phyloP scores from a whole-genome alignment of 768 basidiomycete species.

The Psilocybe subaeruginosa region DNA sequence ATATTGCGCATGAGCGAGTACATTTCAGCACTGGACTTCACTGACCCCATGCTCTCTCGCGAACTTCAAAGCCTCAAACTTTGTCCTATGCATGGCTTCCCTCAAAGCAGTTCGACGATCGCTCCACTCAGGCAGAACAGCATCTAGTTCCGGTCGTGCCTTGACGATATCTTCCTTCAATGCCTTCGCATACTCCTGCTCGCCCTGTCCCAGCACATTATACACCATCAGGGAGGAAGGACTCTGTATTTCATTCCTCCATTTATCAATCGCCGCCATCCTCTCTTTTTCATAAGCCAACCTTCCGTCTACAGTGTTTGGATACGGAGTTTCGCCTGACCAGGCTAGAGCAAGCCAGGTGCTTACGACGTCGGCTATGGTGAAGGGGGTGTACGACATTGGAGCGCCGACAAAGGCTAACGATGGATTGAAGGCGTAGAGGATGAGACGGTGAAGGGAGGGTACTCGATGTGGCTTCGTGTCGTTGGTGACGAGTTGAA shows the following conservation, averaged over 20 bases:
- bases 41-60: slow-evolving; percentile 15
- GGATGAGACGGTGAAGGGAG: slow-evolving; percentile 43
- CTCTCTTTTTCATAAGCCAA: slow-evolving; percentile 41
- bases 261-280: slow-evolving; percentile 28
- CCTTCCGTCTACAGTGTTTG: slow-evolving; percentile 32
- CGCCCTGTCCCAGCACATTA: slow-evolving; percentile 34
- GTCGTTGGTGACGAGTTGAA: slow-evolving; percentile 30
- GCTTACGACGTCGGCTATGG: slow-evolving; percentile 49
- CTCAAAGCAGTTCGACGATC: slow-evolving; percentile 32
- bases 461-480: slow-evolving; percentile 42
- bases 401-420: slow-evolving; percentile 49
- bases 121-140: slow-evolving; percentile 37
- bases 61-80: slow-evolving; percentile 35
- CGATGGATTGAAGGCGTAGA: slow-evolving; percentile 49
- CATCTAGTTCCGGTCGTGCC: slow-evolving; percentile 30
- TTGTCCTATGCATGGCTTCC: slow-evolving; percentile 38
- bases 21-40: no score
- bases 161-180: slow-evolving; percentile 36
- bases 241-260: slow-evolving; percentile 21
- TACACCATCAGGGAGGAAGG: slow-evolving; percentile 39
- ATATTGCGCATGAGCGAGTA: no score
- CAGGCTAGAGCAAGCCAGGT: slow-evolving; percentile 51
- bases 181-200: slow-evolving; percentile 37
- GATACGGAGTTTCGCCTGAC: slow-evolving; percentile 33
- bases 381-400: slow-evolving; percentile 50